These are phyloP conservation scores for Neofusicoccum kwambonambiense DNA, from an alignment of 2,329 filamentous ascomycete genomes.

Conservation along the genomic window DNA sequence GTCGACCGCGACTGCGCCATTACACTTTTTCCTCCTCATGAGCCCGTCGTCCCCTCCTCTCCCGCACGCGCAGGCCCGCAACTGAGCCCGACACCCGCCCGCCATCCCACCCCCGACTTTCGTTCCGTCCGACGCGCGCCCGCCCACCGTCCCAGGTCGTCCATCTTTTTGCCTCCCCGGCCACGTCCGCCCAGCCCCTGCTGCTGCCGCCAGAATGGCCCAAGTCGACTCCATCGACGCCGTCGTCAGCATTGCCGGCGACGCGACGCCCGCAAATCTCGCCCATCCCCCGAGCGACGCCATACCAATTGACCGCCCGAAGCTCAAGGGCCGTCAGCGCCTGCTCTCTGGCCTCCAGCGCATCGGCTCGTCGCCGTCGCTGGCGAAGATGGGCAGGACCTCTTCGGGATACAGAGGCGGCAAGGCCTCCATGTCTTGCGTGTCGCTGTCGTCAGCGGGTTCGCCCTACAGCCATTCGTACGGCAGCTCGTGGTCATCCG, in stretches of 20 bases:
- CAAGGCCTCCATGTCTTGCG: slow-evolving; percentile 65
- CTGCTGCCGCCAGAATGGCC: not conserved
- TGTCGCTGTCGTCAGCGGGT: slow-evolving; percentile 56
- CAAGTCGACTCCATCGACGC: slow-evolving; percentile 17
- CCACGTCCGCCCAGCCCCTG: not conserved
- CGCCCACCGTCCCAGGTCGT: not conserved
- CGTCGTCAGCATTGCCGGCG: slow-evolving; percentile 5
- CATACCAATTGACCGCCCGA: slow-evolving; percentile 32
- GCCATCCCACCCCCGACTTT: not conserved
- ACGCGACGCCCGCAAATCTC: not conserved
- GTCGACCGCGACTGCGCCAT: not conserved
- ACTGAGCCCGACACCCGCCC: not conserved
- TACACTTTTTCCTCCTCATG: slow-evolving; percentile 7
- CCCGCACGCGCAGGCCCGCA: not conserved
- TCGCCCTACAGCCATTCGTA: slow-evolving; percentile 54
- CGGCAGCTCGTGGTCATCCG: slow-evolving; percentile 55
- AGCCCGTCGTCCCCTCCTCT: not conserved
- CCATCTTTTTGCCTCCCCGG: not conserved
- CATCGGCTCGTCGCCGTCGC: slow-evolving; percentile 76
- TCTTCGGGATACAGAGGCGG: slow-evolving; percentile 65
- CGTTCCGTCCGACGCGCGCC: not conserved
- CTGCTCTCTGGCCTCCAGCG: slow-evolving; percentile 73
- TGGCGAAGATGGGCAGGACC: slow-evolving; percentile 62
- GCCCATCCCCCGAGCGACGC: not conserved
- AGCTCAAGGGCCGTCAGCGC: slow-evolving; percentile 67